Evolutionary conservation across 768 basidiomycete genomes (phyloP), one percentile per base, ranked within the genome.

Genomic region (Boletales sp.): DNA sequence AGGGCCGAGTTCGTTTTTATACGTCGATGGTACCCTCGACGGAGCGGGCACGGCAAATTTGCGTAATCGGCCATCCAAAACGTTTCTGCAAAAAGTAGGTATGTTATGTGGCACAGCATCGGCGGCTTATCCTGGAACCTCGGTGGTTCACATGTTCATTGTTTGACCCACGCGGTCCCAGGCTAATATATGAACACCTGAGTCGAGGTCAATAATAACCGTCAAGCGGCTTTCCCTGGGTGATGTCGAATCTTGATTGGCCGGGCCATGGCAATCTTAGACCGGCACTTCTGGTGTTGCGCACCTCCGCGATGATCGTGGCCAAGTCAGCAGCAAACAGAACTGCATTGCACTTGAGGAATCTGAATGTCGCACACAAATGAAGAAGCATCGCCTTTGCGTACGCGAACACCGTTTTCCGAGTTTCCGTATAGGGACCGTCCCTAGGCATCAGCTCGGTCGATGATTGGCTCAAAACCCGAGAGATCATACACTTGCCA

Each of bases 271-370:
- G 48, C 8, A 45, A 58, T 35, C 55, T 48, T 49, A 42, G 45
- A 38, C 12, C 47, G 41, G 52, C 43, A 42, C 48, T 42, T 38
- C 13, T n/a, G 27, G 34, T 13, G 21, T 36, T 34, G 45, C 27
- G 47, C 21, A 43, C 42, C 31, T 54, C 62, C 56, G 61, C 43
- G 37, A 59, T 65, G 43, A 65, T 45, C 63, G 60, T 49, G 63
- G 61, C 39, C 62, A 45, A 52, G 48, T 46, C 51, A 35, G 19
- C 18, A 31, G 38, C 36, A 21, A 41, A 37, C 38, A 49, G 31
- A 2, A 45, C 18, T 11, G 27, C 34, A 43, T 47, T 19, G 29
- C 43, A 34, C 34, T 34, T 5, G 13, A 52, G 40, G 40, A n/a
- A n/a, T n/a, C n/a, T n/a, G n/a, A n/a, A 10, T 47, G 43, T 41